A percentile compares a stretch with the other conserved stretches of the same genome.
phyloP scores from a whole-genome alignment of 2,329 filamentous ascomycete genomes.

The Keithomyces neogunnii region DNA sequence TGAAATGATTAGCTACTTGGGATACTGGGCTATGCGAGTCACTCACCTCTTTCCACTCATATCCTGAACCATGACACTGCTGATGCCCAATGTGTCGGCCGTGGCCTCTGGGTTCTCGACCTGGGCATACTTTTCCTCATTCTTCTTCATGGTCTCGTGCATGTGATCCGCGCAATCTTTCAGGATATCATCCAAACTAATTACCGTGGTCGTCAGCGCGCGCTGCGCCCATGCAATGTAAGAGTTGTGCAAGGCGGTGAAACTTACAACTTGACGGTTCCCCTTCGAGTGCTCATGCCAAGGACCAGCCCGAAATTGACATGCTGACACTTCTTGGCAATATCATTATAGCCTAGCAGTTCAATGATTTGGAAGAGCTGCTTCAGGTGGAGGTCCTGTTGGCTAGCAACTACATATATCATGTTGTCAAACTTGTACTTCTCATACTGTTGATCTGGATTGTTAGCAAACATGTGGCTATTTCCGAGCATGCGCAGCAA shows the following conservation, averaged over 20 bases:
- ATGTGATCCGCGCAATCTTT: conserved; percentile 80
- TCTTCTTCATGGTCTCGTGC: conserved; percentile 95
- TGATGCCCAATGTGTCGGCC: conserved; percentile 86
- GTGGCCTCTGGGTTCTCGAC: conserved; percentile 73
- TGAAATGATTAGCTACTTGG: conserved; percentile 7
- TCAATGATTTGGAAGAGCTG: conserved; percentile 67
- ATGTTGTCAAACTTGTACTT: conserved; percentile 66
- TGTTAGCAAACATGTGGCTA: background rate
- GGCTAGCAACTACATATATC: conserved; percentile 68
- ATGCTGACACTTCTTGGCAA: conserved; percentile 61
- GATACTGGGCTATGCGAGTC: background rate
- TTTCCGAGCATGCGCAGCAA: background rate
- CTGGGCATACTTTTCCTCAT: conserved; percentile 82
- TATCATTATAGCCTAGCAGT: conserved; percentile 59
- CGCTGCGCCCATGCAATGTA: background rate
- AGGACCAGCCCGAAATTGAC: conserved; percentile 68
- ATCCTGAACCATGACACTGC: conserved; percentile 94
- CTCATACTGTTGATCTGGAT: conserved; percentile 25
- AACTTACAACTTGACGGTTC: conserved; percentile 59
- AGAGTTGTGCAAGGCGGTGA: background rate
- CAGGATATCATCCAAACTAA: conserved; percentile 12
- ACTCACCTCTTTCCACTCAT: conserved; percentile 85
- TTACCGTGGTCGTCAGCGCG: conserved; percentile 1
- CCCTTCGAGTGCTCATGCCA: conserved; percentile 62
- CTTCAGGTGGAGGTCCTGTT: conserved; percentile 64